Base-by-base conservation (phyloP, 208 protist genomes). In the Trypanosoma congolense region DNA sequence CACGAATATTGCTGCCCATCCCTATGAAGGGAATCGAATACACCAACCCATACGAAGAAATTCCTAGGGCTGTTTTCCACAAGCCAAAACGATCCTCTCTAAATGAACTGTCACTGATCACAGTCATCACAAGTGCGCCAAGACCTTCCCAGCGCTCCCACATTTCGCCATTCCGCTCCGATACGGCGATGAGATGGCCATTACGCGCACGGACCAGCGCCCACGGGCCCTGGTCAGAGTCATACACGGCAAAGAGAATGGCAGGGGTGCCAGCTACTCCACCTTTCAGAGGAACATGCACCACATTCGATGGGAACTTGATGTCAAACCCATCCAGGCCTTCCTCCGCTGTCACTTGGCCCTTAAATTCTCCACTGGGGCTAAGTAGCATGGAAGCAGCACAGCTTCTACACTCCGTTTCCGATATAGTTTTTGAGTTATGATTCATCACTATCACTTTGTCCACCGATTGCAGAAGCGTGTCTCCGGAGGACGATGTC, bases 71-170 rank as follows among this genome's bases (percentile, higher is more conserved):
- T 18, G 81, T 42, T 65, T 90, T 86, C 55, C 85, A 81, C 49
- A 95, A 90, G 40, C 80, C 67, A 48, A 95, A 92, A 59, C 87
- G 83, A 57, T 95, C 87, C 2, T 87, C 52, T 9, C 47, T 12
- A 16, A 36, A 12, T 26, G 31, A 60, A 43, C 58, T 61, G 29
- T 80, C 65, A 16, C 63, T 66, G 47, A 95, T 80, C 14, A 77
- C 46, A 38, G 65, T 70, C 14, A 65, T 77, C 16, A 70, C 59
- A 38, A 69, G 67, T 47, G 59, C 54, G 9, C 77, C 62, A 4
- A 95, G 71, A 2, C 77, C 83, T 46, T 95, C 87, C 26, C 38
- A 48, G 31, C 87, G 80, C 55, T 86, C 70, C 84, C 87, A 95
- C 33, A 83, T 33, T 3, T 83, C 42, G 2, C 70, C 77, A 0